A percentile compares a stretch with the other conserved stretches of the same genome.
Conservation (phyloP, 768 basidiomycete genomes). For the Cystobasidium tubakii region DNA sequence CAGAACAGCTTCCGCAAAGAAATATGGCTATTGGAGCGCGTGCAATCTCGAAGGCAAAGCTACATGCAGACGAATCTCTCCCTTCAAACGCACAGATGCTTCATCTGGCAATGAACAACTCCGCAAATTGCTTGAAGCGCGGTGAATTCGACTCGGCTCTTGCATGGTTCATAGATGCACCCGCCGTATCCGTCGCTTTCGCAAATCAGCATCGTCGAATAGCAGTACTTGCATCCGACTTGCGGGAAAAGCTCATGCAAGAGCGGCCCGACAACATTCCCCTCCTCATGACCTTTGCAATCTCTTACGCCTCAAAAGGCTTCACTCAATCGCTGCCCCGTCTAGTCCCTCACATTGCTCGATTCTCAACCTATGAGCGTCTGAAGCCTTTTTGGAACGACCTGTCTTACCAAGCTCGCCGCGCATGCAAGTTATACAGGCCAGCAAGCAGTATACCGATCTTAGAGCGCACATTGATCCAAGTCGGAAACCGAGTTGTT, state of each 20-base stretch:
- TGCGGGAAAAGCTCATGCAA: not conserved
- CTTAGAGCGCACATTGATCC: not conserved
- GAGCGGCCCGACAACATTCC: not conserved
- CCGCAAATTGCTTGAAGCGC: slow-evolving; percentile 11
- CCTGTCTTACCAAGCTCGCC: not conserved
- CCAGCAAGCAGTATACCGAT: not conserved
- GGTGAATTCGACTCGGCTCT: slow-evolving; percentile 9
- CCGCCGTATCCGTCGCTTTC: not conserved
- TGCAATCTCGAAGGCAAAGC: not conserved
- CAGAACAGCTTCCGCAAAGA: not conserved
- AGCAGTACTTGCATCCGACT: not conserved
- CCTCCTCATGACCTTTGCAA: not conserved
- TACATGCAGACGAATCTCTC: not conserved
- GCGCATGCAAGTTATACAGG: not conserved
- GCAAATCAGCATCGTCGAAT: not conserved
- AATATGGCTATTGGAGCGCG: not conserved
- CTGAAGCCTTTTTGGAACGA: slow-evolving; percentile 8
- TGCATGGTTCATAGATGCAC: slow-evolving; percentile 13
- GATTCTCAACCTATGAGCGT: slow-evolving; percentile 23
- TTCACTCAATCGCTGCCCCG: not conserved
- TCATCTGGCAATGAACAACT: not conserved
- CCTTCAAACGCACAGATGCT: not conserved
- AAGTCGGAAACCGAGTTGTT: not conserved
- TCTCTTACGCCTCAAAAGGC: slow-evolving; percentile 13
- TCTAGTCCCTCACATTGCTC: slow-evolving; percentile 4